These are phyloP conservation scores for Nemania sp. DNA, from an alignment of 2,329 filamentous ascomycete genomes.

Conservation along the genomic window DNA sequence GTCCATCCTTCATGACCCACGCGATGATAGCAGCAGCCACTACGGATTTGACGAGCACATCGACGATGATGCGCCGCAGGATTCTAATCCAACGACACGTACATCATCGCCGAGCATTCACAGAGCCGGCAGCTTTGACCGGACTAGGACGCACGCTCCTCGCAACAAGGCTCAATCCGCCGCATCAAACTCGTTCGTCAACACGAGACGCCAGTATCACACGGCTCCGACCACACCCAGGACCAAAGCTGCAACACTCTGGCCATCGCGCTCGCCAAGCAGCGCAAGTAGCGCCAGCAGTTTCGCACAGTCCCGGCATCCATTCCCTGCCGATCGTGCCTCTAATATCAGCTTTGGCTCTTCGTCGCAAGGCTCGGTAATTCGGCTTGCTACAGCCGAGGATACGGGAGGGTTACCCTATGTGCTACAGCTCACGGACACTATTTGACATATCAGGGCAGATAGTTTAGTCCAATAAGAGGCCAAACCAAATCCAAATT, in stretches of 20 bases:
- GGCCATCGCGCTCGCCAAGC: conserved; percentile 41
- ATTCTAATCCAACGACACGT: conserved; percentile 44
- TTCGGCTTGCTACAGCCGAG: conserved; percentile 49
- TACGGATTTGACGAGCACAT: conserved; percentile 36
- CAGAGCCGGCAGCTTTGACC: conserved; percentile 32
- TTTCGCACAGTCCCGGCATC: conserved; percentile 48
- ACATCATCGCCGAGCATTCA: conserved; percentile 39
- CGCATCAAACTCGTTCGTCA: conserved; percentile 47
- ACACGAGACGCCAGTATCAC: conserved; percentile 50
- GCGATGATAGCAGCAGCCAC: conserved; percentile 32
- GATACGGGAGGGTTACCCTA: conserved; percentile 43
- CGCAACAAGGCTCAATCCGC: conserved; percentile 31
- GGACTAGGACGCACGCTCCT: conserved; percentile 37
- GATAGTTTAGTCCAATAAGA: too few relatives aligned
- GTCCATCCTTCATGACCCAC: conserved; percentile 47
- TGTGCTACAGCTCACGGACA: conserved; percentile 38
- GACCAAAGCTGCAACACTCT: conserved; percentile 43
- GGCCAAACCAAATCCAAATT: too few relatives aligned
- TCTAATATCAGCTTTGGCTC: conserved; percentile 33
- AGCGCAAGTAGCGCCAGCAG: conserved; percentile 27
- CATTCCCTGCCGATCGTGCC: conserved; percentile 41
- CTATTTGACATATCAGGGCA: too few relatives aligned
- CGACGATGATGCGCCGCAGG: conserved; percentile 47
- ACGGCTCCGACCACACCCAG: conserved; percentile 59
- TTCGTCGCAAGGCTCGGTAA: conserved; percentile 42